Evolutionary conservation across 2,329 filamentous ascomycete genomes (phyloP).

Genomic region (Exophiala spinifera): DNA sequence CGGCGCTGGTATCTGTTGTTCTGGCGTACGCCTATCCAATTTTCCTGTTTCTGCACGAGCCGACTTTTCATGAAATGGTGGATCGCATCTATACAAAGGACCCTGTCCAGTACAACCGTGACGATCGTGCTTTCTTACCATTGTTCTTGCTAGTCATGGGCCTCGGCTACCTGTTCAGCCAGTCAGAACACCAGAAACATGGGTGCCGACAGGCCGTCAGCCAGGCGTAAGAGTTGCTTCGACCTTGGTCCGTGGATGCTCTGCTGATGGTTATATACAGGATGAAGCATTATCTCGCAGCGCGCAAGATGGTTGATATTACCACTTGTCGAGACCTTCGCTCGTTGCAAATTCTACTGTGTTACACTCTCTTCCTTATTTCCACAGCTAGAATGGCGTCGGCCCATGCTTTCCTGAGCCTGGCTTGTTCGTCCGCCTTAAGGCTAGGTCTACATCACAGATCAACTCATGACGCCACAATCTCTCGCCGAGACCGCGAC

Average conservation of each 20-base stretch:
- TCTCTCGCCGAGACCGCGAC: conserved; percentile 9
- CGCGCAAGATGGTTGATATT: conserved; percentile 20
- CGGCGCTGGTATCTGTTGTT: conserved; percentile 14
- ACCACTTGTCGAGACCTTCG: conserved; percentile 14
- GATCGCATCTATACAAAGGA: conserved; percentile 22
- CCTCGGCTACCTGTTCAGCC: conserved; percentile 21
- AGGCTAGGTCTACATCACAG: conserved; percentile 21
- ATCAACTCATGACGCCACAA: conserved; percentile 9
- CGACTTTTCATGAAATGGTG: conserved; percentile 16
- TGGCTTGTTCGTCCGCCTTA: conserved; percentile 19
- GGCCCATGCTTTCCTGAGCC: conserved; percentile 16
- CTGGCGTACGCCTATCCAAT: conserved; percentile 19
- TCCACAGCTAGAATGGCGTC: conserved; percentile 22
- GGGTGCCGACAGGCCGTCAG: conserved; percentile 17
- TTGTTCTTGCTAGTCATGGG: conserved; percentile 21
- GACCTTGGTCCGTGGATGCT: neutral
- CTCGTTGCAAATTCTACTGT: conserved; percentile 18
- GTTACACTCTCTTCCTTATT: conserved; percentile 21
- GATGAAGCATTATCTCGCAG: conserved; percentile 19
- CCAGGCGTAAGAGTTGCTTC: conserved; percentile 18
- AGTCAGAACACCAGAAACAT: conserved; percentile 15
- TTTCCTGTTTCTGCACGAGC: conserved; percentile 20
- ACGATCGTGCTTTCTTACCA: conserved; percentile 22
- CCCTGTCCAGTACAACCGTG: conserved; percentile 17
- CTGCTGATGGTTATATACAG: neutral